Conservation (phyloP, 345 rosid genomes). For the Cardamine chenopodiifolia region DNA sequence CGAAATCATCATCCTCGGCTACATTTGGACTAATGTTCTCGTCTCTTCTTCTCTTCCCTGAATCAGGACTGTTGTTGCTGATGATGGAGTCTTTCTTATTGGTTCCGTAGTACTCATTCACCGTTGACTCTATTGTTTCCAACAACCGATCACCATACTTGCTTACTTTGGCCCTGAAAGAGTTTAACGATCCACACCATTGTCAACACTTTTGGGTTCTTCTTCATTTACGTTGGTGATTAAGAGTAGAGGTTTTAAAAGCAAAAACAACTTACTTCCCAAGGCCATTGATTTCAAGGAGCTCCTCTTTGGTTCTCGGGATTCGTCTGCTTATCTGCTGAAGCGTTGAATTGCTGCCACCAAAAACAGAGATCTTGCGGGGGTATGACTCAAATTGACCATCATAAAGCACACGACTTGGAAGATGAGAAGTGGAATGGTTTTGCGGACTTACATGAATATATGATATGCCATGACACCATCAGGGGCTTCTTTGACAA, state of each 20-base stretch:
- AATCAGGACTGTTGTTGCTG: constrained; percentile 66
- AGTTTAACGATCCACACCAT: constrained; percentile 17
- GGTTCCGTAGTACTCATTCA: constrained; percentile 56
- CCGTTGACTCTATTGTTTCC: constrained; percentile 77
- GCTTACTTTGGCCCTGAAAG: constrained; percentile 70
- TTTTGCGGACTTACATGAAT: constrained; percentile 58
- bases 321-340: constrained; percentile 73
- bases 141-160: constrained; percentile 80
- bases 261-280: constrained; percentile 74
- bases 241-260: neutral
- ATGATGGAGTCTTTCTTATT: constrained; percentile 54
- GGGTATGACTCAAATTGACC: neutral
- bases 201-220: neutral
- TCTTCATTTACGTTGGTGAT: constrained; percentile 22
- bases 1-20: constrained; percentile 59
- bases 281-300: constrained; percentile 90
- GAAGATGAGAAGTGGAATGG: constrained; percentile 8
- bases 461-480: constrained; percentile 93
- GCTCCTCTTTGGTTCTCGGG: constrained; percentile 90
- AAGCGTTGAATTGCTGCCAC: constrained; percentile 70
- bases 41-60: constrained; percentile 77
- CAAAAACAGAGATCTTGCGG: constrained; percentile 20
- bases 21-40: constrained; percentile 42
- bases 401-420: constrained; percentile 20
- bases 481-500: constrained; percentile 83